phyloP scores from a whole-genome alignment of 2,329 filamentous ascomycete species.

The Berkeleyomyces rouxiae region DNA sequence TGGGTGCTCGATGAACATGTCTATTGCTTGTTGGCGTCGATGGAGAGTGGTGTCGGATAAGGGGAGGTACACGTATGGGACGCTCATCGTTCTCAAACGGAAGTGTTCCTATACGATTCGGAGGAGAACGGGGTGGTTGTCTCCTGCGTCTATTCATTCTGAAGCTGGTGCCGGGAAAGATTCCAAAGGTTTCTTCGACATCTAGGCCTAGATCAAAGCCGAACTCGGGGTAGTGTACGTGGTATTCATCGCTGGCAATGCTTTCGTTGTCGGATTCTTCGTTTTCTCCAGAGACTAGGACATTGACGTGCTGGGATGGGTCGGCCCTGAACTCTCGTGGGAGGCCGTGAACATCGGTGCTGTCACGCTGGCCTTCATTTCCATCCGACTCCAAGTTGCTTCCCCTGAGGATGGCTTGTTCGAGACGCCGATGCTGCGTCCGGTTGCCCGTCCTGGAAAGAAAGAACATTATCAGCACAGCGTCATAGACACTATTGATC shows the following conservation, averaged over 20 bases:
- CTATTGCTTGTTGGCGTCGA: too few relatives aligned
- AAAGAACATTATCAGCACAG: too few relatives aligned
- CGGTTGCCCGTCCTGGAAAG: too few relatives aligned
- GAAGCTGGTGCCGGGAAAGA: background rate
- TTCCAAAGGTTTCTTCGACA: background rate
- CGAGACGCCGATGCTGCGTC: too few relatives aligned
- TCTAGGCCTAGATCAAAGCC: background rate
- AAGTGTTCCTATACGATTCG: slow-evolving; percentile 36
- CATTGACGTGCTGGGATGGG: slow-evolving; percentile 35
- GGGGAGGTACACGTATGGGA: slow-evolving; percentile 20
- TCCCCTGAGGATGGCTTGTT: too few relatives aligned
- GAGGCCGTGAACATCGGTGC: slow-evolving; percentile 9
- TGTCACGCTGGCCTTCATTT: slow-evolving; percentile 12
- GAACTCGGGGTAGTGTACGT: slow-evolving; percentile 15
- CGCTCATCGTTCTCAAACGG: slow-evolving; percentile 34
- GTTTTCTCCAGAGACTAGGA: slow-evolving; percentile 24
- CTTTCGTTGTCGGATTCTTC: slow-evolving; percentile 41
- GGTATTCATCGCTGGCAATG: slow-evolving; percentile 21
- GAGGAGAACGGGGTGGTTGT: slow-evolving; percentile 17
- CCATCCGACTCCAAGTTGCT: background rate
- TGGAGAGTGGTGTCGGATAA: too few relatives aligned
- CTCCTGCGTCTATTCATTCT: background rate
- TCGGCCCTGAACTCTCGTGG: slow-evolving; percentile 36
- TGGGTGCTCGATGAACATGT: too few relatives aligned
- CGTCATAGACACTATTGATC: too few relatives aligned